A percentile compares a stretch with the other conserved stretches of the same genome.
phyloP scores from a whole-genome alignment of 1,139 yeast genomes.

The Meyerozyma elateridarum region DNA sequence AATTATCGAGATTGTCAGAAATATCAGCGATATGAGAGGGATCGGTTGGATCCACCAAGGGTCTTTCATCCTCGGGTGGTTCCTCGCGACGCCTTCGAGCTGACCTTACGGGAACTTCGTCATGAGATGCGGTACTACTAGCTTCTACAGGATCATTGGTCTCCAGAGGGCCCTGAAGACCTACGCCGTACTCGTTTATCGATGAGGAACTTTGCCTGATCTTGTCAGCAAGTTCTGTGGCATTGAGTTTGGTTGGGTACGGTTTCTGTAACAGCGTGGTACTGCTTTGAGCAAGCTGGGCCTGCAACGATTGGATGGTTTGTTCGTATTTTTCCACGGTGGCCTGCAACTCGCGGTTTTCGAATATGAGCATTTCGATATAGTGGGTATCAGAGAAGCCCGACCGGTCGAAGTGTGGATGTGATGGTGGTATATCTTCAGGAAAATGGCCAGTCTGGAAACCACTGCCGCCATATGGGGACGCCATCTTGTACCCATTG shows the following conservation, averaged over 20 bases:
- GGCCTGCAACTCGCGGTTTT: slow-evolving; percentile 30
- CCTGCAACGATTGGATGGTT: slow-evolving; percentile 10
- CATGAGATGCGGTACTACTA: neutral
- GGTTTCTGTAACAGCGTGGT: no score
- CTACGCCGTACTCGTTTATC: no score
- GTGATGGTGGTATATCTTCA: slow-evolving; percentile 29
- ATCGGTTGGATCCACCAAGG: slow-evolving; percentile 7
- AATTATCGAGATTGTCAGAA: slow-evolving; percentile 2
- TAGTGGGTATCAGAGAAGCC: slow-evolving; percentile 26
- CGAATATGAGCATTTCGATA: slow-evolving; percentile 34
- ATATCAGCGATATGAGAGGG: slow-evolving; percentile 6
- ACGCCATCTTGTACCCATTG: no score
- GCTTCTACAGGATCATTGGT: neutral
- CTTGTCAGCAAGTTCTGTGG: slow-evolving; percentile 1
- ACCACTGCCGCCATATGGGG: no score
- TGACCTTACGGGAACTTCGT: neutral
- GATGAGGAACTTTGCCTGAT: no score
- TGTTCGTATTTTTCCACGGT: slow-evolving; percentile 8
- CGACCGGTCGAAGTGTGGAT: slow-evolving; percentile 33
- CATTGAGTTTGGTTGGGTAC: neutral
- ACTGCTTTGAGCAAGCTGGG: neutral
- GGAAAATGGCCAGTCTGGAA: neutral
- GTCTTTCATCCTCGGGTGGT: slow-evolving; percentile 5
- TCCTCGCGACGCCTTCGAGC: slow-evolving; percentile 5
- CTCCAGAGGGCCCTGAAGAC: no score